These are phyloP conservation scores for Alternaria solani DNA, from an alignment of 2,329 filamentous ascomycete species.

Conservation along the genomic window DNA sequence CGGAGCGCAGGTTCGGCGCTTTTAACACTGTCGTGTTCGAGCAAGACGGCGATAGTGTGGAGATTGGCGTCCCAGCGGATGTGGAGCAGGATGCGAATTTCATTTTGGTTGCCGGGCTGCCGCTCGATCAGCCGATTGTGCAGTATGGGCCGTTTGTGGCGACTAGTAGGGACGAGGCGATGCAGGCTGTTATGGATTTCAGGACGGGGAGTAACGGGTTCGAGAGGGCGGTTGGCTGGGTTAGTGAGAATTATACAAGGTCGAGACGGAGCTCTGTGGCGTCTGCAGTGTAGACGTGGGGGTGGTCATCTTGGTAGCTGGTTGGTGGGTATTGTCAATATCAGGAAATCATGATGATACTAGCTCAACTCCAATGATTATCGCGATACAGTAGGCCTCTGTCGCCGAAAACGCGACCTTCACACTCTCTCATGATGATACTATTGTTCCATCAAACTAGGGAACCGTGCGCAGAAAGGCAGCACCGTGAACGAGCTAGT, in stretches of 20 bases:
- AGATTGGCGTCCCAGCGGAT: not conserved
- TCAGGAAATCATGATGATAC: no score
- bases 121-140: not conserved
- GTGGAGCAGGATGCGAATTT: not conserved
- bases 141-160: not conserved
- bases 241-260: not conserved
- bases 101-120: not conserved
- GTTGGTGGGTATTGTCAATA: no score
- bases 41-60: not conserved
- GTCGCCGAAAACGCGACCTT: no score
- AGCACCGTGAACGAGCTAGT: no score
- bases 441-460: no score
- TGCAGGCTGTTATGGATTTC: not conserved
- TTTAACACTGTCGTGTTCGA: not conserved
- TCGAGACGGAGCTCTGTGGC: not conserved
- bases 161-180: not conserved
- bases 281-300: no score
- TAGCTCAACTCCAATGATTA: no score
- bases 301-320: no score
- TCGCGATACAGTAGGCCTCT: no score
- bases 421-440: no score
- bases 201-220: not conserved
- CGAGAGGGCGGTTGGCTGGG: not conserved
- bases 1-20: no score
- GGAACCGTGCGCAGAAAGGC: no score